Evolutionary conservation across 1,139 yeast species (phyloP).

Genomic region (Suhomyces wounanorum): DNA sequence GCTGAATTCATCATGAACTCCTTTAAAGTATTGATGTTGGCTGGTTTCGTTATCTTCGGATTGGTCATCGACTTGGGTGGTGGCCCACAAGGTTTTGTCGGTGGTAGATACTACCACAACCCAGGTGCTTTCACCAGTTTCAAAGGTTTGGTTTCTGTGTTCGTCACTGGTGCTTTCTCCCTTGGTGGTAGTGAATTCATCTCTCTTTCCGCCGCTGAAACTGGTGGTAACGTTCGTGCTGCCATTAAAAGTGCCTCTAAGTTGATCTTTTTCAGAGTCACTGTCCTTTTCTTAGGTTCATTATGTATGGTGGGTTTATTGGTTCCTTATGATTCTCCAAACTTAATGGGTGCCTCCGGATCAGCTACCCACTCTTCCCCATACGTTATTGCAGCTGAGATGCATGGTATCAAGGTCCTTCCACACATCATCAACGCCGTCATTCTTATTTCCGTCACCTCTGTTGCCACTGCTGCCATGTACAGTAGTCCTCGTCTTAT

Average conservation of each 20-base stretch:
- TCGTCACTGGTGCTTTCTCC: slow-evolving; percentile 42
- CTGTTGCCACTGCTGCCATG: slow-evolving; percentile 33
- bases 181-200: slow-evolving; percentile 37
- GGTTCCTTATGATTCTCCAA: slow-evolving; percentile 23
- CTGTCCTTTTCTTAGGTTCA: slow-evolving; percentile 28
- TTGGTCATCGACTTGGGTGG: slow-evolving; percentile 34
- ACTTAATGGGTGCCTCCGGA: slow-evolving; percentile 22
- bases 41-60: slow-evolving; percentile 34
- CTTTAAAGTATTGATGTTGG: slow-evolving; percentile 23
- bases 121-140: slow-evolving; percentile 36
- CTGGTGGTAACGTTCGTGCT: slow-evolving; percentile 23
- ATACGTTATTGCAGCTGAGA: slow-evolving; percentile 27
- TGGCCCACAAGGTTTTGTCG: slow-evolving; percentile 26
- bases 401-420: slow-evolving; percentile 26
- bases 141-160: slow-evolving; percentile 43
- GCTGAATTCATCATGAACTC: slow-evolving; percentile 33
- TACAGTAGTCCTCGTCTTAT: slow-evolving; percentile 29
- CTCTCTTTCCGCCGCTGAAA: slow-evolving; percentile 27
- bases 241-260: slow-evolving; percentile 26
- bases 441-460: slow-evolving; percentile 28
- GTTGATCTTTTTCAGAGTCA: slow-evolving; percentile 26
- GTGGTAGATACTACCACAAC: slow-evolving; percentile 33
- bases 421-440: slow-evolving; percentile 30
- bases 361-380: slow-evolving; percentile 26
- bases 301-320: slow-evolving; percentile 26